These are phyloP conservation scores for Russula lepida DNA, from an alignment of 768 basidiomycete species.

Conservation along the genomic window DNA sequence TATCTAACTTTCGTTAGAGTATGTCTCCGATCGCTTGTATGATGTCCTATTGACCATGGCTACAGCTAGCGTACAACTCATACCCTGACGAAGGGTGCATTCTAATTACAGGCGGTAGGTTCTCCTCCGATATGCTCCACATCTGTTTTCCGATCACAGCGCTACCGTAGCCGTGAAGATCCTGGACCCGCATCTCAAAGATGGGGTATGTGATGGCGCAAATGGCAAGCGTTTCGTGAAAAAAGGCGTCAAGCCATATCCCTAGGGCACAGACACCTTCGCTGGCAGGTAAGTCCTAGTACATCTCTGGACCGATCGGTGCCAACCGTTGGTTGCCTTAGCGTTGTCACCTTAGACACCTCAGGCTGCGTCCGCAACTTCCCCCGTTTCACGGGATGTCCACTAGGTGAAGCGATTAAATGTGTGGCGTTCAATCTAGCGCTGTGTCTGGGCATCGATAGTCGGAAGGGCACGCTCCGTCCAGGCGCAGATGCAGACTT, in stretches of 20 bases:
- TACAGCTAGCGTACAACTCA: conserved; percentile 71
- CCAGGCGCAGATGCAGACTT: conserved; percentile 85
- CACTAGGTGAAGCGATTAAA: conserved; percentile 74
- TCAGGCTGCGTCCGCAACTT: conserved; percentile 88
- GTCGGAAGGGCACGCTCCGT: conserved; percentile 71
- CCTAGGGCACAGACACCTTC: conserved; percentile 80
- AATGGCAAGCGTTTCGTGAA: conserved; percentile 75
- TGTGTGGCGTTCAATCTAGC: conserved; percentile 85
- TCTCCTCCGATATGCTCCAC: neutral
- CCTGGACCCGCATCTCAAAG: conserved; percentile 73
- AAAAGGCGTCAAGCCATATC: conserved; percentile 67
- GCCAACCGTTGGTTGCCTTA: conserved; percentile 24
- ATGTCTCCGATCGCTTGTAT: conserved; percentile 23
- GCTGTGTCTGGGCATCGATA: conserved; percentile 72
- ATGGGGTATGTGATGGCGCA: conserved; percentile 87
- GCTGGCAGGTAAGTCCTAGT: conserved; percentile 62
- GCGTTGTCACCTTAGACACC: conserved; percentile 74
- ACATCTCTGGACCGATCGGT: neutral
- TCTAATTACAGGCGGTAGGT: conserved; percentile 79
- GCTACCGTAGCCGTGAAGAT: conserved; percentile 62
- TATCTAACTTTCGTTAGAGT: conserved; percentile 87
- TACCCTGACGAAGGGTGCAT: conserved; percentile 83
- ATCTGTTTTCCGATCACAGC: neutral
- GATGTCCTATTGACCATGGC: conserved; percentile 1
- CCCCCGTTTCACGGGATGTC: conserved; percentile 72